phyloP scores from a whole-genome alignment of 441 rosid species.

The Monsonia emarginata region DNA sequence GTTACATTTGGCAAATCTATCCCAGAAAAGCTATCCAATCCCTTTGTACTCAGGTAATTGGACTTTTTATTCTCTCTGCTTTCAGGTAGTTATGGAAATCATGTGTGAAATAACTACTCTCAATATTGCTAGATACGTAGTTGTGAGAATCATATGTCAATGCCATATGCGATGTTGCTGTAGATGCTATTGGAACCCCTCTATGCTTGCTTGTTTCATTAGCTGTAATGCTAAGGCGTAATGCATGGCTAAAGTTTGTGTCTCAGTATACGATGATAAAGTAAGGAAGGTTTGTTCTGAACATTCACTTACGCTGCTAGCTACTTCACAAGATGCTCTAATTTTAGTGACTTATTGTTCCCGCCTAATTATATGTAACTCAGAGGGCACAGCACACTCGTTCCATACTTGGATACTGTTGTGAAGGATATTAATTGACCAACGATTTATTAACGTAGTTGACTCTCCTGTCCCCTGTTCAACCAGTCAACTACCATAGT shows the following conservation, averaged over 20 bases:
- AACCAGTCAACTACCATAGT: background rate
- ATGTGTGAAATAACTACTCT: background rate
- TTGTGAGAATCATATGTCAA: background rate
- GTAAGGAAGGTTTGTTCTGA: background rate
- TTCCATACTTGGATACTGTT: background rate
- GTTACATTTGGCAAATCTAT: conserved; percentile 40
- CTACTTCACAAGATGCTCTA: background rate
- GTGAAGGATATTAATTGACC: background rate
- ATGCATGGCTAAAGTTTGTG: background rate
- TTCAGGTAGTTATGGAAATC: background rate
- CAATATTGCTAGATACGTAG: background rate
- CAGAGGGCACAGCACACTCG: background rate
- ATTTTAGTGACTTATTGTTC: too few relatives aligned
- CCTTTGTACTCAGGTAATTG: conserved; percentile 49
- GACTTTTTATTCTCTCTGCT: background rate
- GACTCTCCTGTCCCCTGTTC: background rate
- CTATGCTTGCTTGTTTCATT: background rate
- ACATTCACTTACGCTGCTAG: background rate
- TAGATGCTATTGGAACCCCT: background rate
- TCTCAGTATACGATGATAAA: background rate
- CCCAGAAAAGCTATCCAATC: conserved; percentile 40
- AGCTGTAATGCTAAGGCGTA: background rate
- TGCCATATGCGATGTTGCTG: background rate
- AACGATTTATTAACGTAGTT: background rate
- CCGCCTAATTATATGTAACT: background rate